A percentile compares a stretch with the other conserved stretches of the same genome.
phyloP scores from a whole-genome alignment of 139 green algal species.

The Desmodesmus armatus region DNA sequence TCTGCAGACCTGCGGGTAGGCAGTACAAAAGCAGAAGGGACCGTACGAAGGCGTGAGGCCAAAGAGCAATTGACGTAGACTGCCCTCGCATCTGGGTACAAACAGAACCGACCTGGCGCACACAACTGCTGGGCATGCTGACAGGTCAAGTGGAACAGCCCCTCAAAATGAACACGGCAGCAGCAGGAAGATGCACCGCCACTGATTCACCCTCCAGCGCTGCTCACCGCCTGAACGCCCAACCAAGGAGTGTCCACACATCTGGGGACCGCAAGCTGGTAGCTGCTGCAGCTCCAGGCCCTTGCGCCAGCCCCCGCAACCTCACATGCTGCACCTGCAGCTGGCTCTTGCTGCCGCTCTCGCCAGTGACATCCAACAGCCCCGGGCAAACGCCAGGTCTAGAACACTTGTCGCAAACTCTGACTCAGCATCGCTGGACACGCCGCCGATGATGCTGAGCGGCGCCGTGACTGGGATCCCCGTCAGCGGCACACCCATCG shows the following conservation, averaged over 20 bases:
- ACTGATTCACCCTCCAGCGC: too few species aligned
- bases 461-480: not conserved
- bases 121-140: too few species aligned
- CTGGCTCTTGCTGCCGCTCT: not conserved
- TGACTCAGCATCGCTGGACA: not conserved
- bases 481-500: not conserved
- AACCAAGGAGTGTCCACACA: slow-evolving; percentile 25
- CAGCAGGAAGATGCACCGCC: too few species aligned
- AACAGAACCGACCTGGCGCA: too few species aligned
- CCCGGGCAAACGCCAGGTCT: not conserved
- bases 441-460: not conserved
- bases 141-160: too few species aligned
- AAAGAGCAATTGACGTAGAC: not conserved
- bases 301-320: slow-evolving; percentile 22
- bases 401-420: not conserved
- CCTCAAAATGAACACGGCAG: not conserved
- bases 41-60: not conserved
- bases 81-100: not conserved
- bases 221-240: slow-evolving; percentile 13
- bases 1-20: not conserved
- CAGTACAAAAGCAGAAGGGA: not conserved
- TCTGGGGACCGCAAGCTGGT: not conserved
- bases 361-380: not conserved
- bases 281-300: slow-evolving; percentile 14
- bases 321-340: slow-evolving; percentile 22